Conservation (phyloP, 73 alveolate genomes). For the Effrenium voratum region DNA sequence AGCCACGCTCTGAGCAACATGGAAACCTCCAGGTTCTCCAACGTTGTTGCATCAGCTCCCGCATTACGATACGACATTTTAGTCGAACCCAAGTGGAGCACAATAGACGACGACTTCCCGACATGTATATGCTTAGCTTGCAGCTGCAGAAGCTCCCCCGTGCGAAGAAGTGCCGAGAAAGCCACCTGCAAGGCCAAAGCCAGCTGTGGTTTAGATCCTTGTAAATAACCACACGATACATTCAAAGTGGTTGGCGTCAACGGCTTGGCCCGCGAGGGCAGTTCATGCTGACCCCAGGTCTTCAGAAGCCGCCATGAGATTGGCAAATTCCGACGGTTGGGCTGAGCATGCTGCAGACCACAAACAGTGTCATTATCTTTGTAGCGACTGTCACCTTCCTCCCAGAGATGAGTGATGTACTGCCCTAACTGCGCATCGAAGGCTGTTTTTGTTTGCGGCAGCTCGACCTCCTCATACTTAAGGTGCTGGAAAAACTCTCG, state of each 20-base stretch:
- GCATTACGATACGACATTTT: background rate
- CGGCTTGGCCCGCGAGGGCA: background rate
- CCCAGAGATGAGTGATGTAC: background rate
- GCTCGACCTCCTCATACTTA: background rate
- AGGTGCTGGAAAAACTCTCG: background rate
- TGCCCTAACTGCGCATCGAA: background rate
- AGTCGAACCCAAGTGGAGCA: background rate
- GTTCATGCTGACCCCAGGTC: background rate
- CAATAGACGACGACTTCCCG: background rate
- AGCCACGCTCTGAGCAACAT: background rate
- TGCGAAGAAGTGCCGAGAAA: background rate
- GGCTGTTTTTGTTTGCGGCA: background rate
- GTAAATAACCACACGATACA: background rate
- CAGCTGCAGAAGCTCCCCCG: background rate
- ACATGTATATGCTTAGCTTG: background rate
- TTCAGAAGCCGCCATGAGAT: background rate
- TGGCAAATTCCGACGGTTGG: background rate
- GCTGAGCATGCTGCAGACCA: background rate
- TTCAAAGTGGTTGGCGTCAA: background rate
- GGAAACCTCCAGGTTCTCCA: background rate
- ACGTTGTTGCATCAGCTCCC: background rate
- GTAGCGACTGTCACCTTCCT: background rate
- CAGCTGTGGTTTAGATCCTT: background rate
- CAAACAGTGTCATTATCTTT: background rate
- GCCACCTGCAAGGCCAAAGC: background rate